These are phyloP conservation scores for Mycena citricolor DNA, from an alignment of 1,284 basidiomycete genomes.

Conservation along the genomic window DNA sequence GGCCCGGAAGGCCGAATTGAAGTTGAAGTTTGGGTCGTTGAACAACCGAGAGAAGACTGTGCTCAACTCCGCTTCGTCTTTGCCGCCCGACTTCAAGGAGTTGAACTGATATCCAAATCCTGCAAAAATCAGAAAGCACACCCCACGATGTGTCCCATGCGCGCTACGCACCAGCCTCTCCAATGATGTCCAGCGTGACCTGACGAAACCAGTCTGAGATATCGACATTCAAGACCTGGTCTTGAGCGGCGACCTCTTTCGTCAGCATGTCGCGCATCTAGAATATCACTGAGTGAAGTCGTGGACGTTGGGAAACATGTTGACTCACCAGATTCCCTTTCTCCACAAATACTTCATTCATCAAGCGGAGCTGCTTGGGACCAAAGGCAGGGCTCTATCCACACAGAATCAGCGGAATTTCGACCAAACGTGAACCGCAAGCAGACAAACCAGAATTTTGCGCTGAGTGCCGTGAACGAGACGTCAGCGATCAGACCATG, in stretches of 20 bases:
- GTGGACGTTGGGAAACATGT: neutral
- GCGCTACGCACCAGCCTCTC: conserved; percentile 2
- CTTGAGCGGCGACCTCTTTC: neutral
- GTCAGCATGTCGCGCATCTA: conserved; percentile 7
- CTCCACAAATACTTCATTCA: neutral
- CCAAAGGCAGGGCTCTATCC: conserved; percentile 1
- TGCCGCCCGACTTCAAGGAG: neutral
- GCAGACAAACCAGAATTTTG: neutral
- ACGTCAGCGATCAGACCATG: neutral
- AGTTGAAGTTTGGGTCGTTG: neutral
- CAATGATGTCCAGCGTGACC: conserved; percentile 1
- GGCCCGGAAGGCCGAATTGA: neutral
- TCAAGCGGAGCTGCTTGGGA: neutral
- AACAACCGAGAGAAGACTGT: neutral
- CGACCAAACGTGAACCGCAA: too few relatives aligned
- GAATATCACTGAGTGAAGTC: neutral
- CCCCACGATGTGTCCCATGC: neutral
- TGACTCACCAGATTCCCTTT: conserved; percentile 1
- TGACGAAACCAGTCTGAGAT: conserved; percentile 1
- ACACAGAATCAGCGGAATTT: too few relatives aligned
- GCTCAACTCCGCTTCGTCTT: conserved; percentile 4
- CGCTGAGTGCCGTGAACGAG: too few relatives aligned
- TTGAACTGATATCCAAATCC: conserved; percentile 13
- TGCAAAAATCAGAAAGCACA: neutral
- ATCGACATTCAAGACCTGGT: neutral